Evolutionary conservation across 139 green algal species (phyloP).

Genomic region (Chlorella vulgaris): DNA sequence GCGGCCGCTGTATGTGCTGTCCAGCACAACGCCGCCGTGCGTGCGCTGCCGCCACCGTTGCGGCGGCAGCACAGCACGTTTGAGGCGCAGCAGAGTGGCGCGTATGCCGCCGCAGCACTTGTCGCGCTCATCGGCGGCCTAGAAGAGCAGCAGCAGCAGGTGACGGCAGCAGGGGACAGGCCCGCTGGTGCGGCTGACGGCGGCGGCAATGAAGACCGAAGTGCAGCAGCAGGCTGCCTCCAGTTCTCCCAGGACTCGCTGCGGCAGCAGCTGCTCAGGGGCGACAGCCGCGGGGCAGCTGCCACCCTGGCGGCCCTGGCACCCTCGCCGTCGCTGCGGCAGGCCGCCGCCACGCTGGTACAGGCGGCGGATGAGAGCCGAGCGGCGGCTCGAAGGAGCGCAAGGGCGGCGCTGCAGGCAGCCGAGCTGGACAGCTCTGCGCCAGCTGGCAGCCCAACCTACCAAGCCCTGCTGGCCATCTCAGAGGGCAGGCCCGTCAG

Average conservation of each 20-base stretch:
- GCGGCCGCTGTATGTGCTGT: background rate
- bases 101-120: background rate
- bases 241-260: background rate
- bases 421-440: background rate
- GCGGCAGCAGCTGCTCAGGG: background rate
- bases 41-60: background rate
- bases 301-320: too few species aligned
- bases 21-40: background rate
- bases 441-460: background rate
- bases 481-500: too few species aligned
- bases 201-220: background rate
- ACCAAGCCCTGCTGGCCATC: background rate
- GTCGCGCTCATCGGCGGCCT: background rate
- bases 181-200: too few species aligned
- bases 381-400: background rate
- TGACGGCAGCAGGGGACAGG: background rate
- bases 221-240: background rate
- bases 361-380: slow-evolving; percentile 1
- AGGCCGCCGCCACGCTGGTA: background rate
- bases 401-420: background rate
- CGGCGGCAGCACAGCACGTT: slow-evolving; percentile 1
- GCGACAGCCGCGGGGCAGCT: background rate
- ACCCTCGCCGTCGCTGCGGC: background rate
- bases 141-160: background rate
- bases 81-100: background rate